Conservation (phyloP, 306 rosid species). For the Cicer chorassanicum region DNA sequence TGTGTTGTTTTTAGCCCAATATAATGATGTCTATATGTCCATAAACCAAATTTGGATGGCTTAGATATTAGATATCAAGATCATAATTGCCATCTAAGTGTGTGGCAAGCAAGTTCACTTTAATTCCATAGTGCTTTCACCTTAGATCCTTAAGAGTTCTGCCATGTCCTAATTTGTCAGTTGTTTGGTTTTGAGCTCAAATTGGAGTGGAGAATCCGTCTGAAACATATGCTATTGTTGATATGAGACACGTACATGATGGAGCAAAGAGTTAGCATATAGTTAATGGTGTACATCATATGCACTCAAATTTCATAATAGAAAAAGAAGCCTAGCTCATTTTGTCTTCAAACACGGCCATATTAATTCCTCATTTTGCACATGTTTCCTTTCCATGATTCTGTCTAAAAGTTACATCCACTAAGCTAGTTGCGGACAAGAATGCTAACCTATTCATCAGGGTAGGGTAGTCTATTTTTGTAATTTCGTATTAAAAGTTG, state of each 20-base stretch:
- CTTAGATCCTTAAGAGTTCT: no score
- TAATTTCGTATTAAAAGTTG: background rate
- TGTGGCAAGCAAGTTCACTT: no score
- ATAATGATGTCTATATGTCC: accelerated
- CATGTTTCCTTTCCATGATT: slow-evolving; percentile 42
- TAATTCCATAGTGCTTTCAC: no score
- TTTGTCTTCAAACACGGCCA: slow-evolving; percentile 42
- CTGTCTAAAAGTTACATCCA: slow-evolving; percentile 48
- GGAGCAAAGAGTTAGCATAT: background rate
- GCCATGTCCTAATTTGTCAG: no score
- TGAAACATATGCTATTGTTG: no score
- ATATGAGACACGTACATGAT: background rate
- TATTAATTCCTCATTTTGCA: slow-evolving; percentile 44
- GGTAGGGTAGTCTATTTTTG: slow-evolving; percentile 23
- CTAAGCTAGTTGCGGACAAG: slow-evolving; percentile 46
- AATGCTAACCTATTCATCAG: slow-evolving; percentile 51
- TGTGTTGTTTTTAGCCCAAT: no score
- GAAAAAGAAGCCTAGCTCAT: slow-evolving; percentile 31
- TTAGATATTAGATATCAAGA: no score
- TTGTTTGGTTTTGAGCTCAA: no score
- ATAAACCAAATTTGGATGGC: no score
- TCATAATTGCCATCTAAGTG: no score
- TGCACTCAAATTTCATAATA: slow-evolving; percentile 41
- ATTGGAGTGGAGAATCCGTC: no score
- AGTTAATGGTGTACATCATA: slow-evolving; percentile 31